Evolutionary conservation across 1,139 yeast genomes (phyloP), one percentile per base, ranked within the genome.

Genomic region (Suhomyces terraborum): DNA sequence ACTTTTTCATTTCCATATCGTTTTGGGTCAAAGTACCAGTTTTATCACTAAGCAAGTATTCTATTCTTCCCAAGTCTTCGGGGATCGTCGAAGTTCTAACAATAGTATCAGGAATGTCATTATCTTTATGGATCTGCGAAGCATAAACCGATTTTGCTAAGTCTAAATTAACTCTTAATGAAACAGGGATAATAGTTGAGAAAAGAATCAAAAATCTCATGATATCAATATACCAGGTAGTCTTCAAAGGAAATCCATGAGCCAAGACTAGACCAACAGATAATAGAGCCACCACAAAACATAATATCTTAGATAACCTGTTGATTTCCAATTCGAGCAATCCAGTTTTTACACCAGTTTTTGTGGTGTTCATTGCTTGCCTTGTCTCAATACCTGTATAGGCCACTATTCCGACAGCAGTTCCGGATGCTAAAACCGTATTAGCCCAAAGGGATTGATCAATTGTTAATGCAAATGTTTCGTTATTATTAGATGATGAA

Each of bases 361-460:
- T 76, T 1, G 96, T 84, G 1, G 98, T 91, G 62, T 93, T 93
- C 83, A 91, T 77, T 36, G 95, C 88, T 64, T 91, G 98, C 49
- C 98, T 80, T 1, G 98, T 94, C 56, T 93, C 98, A 25, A 69
- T 64, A 14, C 99, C 99, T 0, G 98, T 93, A 60, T 91, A 94
- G 2, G 88, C 70, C 16, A 94, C 81, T 54, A 93, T 81, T 1
- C 96, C 98, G 27, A 89, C 69, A 10, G 95, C 94, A 3, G 88
- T 77, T 7, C 98, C 98, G 0, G 96, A 86, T 0, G 98, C 98
- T 24, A 94, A 69, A 0, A 94, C 97, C 0, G 99, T 93, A 59
- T 94, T 94, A 8, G 98, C 98, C 99, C 99, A 94, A 56, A 94
- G 65, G 0, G 98, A 88, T 58, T 93, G 93, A 61, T 94, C 99